phyloP scores from a whole-genome alignment of 768 basidiomycete genomes.

The Chalciporus chontae region DNA sequence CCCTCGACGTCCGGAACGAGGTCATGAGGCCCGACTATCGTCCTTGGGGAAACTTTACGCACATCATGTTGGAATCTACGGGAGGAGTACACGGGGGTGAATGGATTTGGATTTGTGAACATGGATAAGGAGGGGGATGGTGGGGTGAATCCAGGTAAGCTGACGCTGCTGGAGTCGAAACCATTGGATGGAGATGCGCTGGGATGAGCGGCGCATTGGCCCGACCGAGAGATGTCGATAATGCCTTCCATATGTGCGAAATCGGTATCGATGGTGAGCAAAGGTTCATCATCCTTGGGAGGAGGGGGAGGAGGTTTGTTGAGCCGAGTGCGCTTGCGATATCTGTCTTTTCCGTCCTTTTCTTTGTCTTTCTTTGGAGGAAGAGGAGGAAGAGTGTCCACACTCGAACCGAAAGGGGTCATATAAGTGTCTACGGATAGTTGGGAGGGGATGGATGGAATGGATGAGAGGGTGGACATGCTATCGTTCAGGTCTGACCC shows the following conservation, averaged over 20 bases:
- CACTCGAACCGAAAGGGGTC: not conserved
- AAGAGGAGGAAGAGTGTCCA: constrained; percentile 8
- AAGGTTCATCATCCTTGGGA: constrained; percentile 32
- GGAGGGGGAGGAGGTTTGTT: constrained; percentile 19
- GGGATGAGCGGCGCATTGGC: constrained; percentile 15
- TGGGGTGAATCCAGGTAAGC: constrained; percentile 38
- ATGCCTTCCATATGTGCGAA: constrained; percentile 77
- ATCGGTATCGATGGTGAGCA: constrained; percentile 25
- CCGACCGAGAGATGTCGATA: constrained; percentile 40
- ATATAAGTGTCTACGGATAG: constrained; percentile 22
- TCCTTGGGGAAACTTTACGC: constrained; percentile 55
- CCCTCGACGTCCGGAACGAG: constrained; percentile 6
- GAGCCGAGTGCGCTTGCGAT: constrained; percentile 17
- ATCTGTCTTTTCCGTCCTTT: constrained; percentile 13
- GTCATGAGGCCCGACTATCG: constrained; percentile 16
- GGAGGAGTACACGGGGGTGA: constrained; percentile 16
- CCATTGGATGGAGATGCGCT: constrained; percentile 14
- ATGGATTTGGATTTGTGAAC: constrained; percentile 38
- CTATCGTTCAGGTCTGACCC: constrained; percentile 29
- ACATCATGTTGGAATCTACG: constrained; percentile 24
- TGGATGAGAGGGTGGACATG: constrained; percentile 32
- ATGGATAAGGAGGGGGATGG: constrained; percentile 33
- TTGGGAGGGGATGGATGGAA: constrained; percentile 37
- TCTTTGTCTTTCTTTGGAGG: constrained; percentile 31
- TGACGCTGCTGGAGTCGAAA: constrained; percentile 31